These are phyloP conservation scores for Closterium sp. DNA, from an alignment of 139 green algal species.

Conservation along the genomic window DNA sequence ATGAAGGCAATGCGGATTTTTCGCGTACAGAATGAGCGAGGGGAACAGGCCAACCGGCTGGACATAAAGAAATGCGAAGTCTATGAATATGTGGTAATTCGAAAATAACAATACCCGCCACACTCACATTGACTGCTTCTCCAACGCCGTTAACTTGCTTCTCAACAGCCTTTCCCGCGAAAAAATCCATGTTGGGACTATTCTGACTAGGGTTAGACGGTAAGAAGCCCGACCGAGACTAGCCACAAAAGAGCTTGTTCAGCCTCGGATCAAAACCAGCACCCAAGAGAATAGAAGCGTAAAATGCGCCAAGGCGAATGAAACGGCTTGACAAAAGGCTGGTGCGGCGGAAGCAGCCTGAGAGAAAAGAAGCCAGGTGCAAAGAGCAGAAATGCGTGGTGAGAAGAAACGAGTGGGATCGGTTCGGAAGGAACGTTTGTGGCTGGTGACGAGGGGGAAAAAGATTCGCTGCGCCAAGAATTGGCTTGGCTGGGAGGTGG, in stretches of 20 bases:
- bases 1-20: background rate
- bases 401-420: background rate
- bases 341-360: background rate
- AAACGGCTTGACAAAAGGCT: background rate
- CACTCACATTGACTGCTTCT: background rate
- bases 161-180: background rate
- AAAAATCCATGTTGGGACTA: background rate
- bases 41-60: background rate
- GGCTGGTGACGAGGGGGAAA: background rate
- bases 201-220: background rate
- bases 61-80: background rate
- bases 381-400: background rate
- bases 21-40: background rate
- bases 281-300: no score
- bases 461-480: background rate
- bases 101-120: background rate
- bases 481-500: background rate
- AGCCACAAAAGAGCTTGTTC: background rate
- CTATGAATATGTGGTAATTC: background rate
- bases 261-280: no score
- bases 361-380: background rate
- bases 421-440: background rate
- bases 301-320: background rate
- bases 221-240: background rate
- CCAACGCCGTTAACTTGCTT: background rate